Conservation (phyloP, 2,329 filamentous ascomycete species). For the Alternaria arbusti region DNA sequence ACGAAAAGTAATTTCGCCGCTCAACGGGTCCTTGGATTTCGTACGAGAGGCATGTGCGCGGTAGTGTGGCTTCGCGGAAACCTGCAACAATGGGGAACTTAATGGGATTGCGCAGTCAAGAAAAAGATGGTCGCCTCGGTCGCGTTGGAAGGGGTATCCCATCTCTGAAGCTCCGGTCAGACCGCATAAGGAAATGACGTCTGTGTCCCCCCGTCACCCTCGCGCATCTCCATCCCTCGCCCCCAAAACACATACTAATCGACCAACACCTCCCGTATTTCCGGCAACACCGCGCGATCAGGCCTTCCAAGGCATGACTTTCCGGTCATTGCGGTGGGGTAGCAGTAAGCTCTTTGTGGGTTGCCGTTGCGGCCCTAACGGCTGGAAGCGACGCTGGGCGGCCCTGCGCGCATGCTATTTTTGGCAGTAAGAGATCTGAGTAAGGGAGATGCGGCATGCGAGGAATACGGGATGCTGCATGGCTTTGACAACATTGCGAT, state of each 20-base stretch:
- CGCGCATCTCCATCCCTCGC: not conserved
- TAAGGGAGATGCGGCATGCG: not conserved
- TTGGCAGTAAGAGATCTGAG: not conserved
- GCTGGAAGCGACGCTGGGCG: not conserved
- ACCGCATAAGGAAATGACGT: conserved; percentile 1
- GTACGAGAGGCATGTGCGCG: not conserved
- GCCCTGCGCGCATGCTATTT: not conserved
- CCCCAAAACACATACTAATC: not conserved
- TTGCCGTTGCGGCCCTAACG: conserved; percentile 2
- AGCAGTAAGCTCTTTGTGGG: conserved; percentile 5
- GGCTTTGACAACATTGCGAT: not conserved
- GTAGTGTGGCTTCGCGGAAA: conserved; percentile 4
- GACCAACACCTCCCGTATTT: too few species aligned
- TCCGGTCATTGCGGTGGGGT: conserved; percentile 4
- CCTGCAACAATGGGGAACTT: not conserved
- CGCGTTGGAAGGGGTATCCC: not conserved
- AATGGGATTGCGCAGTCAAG: not conserved
- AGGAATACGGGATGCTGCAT: not conserved
- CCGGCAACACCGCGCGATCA: not conserved
- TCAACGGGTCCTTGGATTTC: not conserved
- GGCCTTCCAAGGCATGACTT: not conserved
- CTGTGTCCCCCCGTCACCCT: not conserved
- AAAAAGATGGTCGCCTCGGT: not conserved
- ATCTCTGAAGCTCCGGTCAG: not conserved
- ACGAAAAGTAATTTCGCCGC: conserved; percentile 4